Evolutionary conservation across 441 rosid genomes (phyloP), one percentile per base, ranked within the genome.

Genomic region (Raphanus hybrid): DNA sequence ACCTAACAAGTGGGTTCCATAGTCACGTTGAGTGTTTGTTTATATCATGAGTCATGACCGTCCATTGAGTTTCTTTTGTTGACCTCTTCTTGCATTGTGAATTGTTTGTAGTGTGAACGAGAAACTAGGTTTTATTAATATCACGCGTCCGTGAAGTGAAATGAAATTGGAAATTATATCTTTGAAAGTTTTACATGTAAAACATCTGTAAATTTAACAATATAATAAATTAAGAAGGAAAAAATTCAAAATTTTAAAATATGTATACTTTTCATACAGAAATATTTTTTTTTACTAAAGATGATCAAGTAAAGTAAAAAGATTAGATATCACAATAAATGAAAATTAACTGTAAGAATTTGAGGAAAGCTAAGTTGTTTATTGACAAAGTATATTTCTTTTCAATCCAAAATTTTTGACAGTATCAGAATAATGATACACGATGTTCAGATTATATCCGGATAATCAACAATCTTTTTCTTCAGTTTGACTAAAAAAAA

Each of bases 1-100:
- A 74, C 81, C 65, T 60, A 76, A 71, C 27, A 64, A 55, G 61
- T 55, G 63, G 82, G 71, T 12, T 71, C 78, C 11, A 29, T 27
- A 61, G 8, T 0, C 70, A 37, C 27, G 74, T 73, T 73, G 73
- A 61, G 77, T 67, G 65, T 78, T 67, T 5, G 60, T 50, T 39
- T 14, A 52, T 52, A 52, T 52, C 58, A 52, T 61, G 59, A 63
- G 15, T 52, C 58, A 52, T 61, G 59, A 63, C 78, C 78, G 71
- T 74, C 71, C 63, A 79, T 37, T 27, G 64, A 48, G 81, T 67
- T 67, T 67, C 60, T 73, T 73, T 55, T 55, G 61, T 55, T 55
- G 27, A 55, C 61, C 61, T 55, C 29, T 18, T 55, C 59, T 54
- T 54, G 20, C 23, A 15, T 15, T 54, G 23, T 54, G 59, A 52